phyloP scores from a whole-genome alignment of 1,284 basidiomycete species.

The Trichosporon asahii region DNA sequence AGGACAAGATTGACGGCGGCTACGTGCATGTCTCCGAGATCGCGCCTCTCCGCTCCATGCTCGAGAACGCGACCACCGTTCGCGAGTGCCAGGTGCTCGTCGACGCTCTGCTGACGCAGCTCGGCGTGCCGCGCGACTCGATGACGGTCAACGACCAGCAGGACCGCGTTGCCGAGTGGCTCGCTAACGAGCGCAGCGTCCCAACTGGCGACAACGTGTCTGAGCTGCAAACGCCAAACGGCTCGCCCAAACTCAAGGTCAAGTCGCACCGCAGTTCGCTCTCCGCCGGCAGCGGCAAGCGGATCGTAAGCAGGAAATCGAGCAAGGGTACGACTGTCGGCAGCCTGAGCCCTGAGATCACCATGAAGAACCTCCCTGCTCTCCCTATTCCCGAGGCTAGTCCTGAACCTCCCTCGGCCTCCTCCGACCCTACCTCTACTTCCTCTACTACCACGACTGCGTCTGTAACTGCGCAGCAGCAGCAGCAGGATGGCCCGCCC shows the following conservation, averaged over 20 bases:
- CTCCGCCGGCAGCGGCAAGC: neutral
- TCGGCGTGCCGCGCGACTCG: conserved; percentile 52
- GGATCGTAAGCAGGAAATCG: neutral
- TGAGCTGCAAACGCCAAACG: neutral
- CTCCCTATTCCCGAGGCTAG: conserved; percentile 1
- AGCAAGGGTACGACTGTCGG: conserved; percentile 24
- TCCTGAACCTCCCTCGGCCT: neutral
- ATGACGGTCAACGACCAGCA: conserved; percentile 23
- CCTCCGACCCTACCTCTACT: neutral
- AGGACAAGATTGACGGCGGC: conserved; percentile 3
- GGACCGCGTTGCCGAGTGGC: conserved; percentile 39
- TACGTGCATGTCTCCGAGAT: conserved; percentile 50
- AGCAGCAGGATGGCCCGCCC: neutral
- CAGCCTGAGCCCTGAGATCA: conserved; percentile 18
- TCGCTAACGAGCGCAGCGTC: conserved; percentile 27
- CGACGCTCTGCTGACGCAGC: conserved; percentile 70
- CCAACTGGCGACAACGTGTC: neutral
- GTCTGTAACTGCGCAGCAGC: neutral
- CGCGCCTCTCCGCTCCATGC: conserved; percentile 64
- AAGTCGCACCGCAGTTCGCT: conserved; percentile 3
- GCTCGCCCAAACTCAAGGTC: neutral
- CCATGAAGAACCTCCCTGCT: conserved; percentile 22
- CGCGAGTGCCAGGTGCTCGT: conserved; percentile 80
- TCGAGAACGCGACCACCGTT: conserved; percentile 67
- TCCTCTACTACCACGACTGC: neutral